Base-by-base conservation (phyloP, 2,329 filamentous ascomycete genomes). In the Hymenoscyphus fructigenus region DNA sequence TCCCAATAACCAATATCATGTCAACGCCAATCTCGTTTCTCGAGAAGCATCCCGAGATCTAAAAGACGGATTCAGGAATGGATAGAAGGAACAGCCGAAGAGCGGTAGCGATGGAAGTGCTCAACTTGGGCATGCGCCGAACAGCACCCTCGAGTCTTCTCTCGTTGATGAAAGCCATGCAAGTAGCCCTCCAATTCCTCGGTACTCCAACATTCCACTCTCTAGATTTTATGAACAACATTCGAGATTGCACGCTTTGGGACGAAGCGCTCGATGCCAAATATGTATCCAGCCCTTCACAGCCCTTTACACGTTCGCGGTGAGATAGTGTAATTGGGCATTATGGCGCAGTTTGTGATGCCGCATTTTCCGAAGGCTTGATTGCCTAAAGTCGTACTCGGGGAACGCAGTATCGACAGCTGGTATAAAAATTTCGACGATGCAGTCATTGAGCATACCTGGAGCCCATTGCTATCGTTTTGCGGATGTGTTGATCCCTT, bases 181-280 rank as follows among this genome's bases (percentile, higher is more conserved):
- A 64, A 62, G 17, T 32, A 28, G 66, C 64, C 9, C 57, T 68
- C 5, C 28, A 66, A 15, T 66, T 60, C 4, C 64, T 69, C 1
- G 67, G 67, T 6, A 64, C 65, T 58, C 56, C 34, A 14, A 29
- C 23, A 10, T 65, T 60, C 36, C 66, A 68, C 59, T 47, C 28
- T 14, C 47, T 59, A 1, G 47, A 64, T 7, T 29, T 63, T n/a
- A 61, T 61, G 20, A 36, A 20, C 20, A 63, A 69, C n/a, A 57
- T 59, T n/a, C 60, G 28, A 5, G 63, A 68, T 53, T 61, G 57
- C n/a, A 41, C 26, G 3, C n/a, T 71, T 28, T 75, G 72, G 72
- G 60, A 66, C n/a, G 66, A 67, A 3, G 70, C 67, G 1, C 32
- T 73, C 17, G 47, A 68, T n/a, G 67, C 69, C 28, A 74, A 72